Evolutionary conservation across 2,329 filamentous ascomycete species (phyloP).

Genomic region (Arthrobotrys iridis): DNA sequence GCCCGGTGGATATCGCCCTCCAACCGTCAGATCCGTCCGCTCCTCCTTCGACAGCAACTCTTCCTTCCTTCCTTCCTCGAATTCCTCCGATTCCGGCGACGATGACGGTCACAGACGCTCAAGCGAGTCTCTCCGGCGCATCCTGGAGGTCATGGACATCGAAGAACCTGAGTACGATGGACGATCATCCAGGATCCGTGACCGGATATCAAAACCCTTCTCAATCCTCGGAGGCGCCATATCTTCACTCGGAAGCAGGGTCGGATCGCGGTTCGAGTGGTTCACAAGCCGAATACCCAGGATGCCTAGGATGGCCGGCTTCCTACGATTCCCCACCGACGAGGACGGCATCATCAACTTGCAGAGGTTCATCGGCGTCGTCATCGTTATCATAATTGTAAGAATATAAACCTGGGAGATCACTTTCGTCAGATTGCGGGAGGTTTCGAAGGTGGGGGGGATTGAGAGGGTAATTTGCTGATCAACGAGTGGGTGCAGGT

Average conservation of each 20-base stretch:
- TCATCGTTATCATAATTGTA: constrained; percentile 59
- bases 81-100: constrained; percentile 10
- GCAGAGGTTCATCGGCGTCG: constrained; percentile 46
- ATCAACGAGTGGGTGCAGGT: constrained; percentile 64
- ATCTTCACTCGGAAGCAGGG: constrained; percentile 57
- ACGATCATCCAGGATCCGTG: constrained; percentile 43
- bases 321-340: constrained; percentile 32
- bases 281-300: constrained; percentile 58
- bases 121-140: constrained; percentile 66
- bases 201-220: constrained; percentile 49
- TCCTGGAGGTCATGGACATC: constrained; percentile 71
- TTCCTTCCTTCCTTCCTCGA: constrained; percentile 68
- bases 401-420: neutral
- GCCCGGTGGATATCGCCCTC: constrained; percentile 58
- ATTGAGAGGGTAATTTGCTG: neutral
- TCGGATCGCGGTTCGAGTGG: constrained; percentile 48
- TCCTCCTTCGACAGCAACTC: constrained; percentile 62
- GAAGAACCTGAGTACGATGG: constrained; percentile 63
- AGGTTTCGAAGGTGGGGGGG: neutral
- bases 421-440: neutral
- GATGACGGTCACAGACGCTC: constrained; percentile 63
- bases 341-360: constrained; percentile 51
- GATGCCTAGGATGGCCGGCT: constrained; percentile 55
- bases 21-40: constrained; percentile 45
- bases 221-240: constrained; percentile 58